Evolutionary conservation across 176 grass and related monocot species (phyloP).

Genomic region (Hordeum vulgare): DNA sequence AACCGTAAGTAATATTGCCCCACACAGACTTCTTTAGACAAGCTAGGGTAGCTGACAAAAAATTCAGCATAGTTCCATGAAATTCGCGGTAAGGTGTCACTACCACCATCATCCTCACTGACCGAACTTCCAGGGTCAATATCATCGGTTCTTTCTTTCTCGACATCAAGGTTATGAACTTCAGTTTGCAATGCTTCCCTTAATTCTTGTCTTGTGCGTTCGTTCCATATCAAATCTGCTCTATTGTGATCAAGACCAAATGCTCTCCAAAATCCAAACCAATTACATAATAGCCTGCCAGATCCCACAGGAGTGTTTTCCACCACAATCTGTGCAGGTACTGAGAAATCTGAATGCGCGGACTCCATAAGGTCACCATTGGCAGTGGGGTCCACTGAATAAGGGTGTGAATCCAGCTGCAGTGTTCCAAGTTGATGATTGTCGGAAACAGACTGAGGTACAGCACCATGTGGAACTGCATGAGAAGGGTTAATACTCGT

Average conservation of each 20-base stretch:
- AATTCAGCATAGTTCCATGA: slow-evolving; percentile 99
- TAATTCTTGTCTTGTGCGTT: slow-evolving; percentile 94
- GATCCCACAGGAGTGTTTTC: slow-evolving; percentile 99
- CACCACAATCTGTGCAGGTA: slow-evolving; percentile 89
- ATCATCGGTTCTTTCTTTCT: slow-evolving; percentile 95
- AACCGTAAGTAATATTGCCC: slow-evolving; percentile 93
- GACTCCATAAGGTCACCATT: slow-evolving; percentile 56
- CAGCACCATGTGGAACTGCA: slow-evolving; percentile 31
- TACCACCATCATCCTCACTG: slow-evolving; percentile 44
- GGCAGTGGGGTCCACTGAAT: slow-evolving; percentile 41
- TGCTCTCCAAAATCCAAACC: slow-evolving; percentile 94
- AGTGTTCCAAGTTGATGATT: slow-evolving; percentile 33
- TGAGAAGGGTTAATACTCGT: slow-evolving; percentile 42
- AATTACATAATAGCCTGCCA: slow-evolving; percentile 93
- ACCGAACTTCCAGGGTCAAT: slow-evolving; percentile 69
- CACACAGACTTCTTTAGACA: slow-evolving; percentile 97
- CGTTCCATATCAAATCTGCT: slow-evolving; percentile 97
- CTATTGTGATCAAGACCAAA: slow-evolving; percentile 95
- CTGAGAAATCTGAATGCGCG: slow-evolving; percentile 64
- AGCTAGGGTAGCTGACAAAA: slow-evolving; percentile 82
- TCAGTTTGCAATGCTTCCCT: slow-evolving; percentile 91
- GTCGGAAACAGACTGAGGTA: slow-evolving; percentile 26
- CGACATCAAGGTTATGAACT: slow-evolving; percentile 98
- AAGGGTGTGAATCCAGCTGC: slow-evolving; percentile 47
- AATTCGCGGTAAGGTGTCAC: slow-evolving; percentile 74